These are phyloP conservation scores for Phytophthora cryptogea DNA, from an alignment of 352 stramenopile genomes.

Conservation along the genomic window DNA sequence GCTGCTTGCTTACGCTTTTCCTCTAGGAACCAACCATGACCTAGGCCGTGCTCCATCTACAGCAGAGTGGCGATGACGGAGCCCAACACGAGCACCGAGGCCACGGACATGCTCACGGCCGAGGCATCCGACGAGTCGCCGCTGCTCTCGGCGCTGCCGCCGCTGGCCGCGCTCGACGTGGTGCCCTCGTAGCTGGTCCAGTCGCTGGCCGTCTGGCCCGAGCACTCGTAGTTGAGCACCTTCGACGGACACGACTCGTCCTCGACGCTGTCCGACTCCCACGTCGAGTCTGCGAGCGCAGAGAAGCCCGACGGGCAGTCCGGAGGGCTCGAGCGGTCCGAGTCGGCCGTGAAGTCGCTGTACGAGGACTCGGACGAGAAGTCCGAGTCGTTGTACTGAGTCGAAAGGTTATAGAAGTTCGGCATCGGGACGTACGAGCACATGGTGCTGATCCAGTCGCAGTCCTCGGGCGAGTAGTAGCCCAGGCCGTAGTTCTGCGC, in stretches of 20 bases:
- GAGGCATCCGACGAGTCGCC: slow-evolving; percentile 27
- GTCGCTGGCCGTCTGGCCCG: slow-evolving; percentile 47
- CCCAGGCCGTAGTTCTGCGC: slow-evolving; percentile 81
- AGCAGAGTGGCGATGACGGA: slow-evolving; percentile 10
- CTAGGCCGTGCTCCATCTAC: slow-evolving; percentile 6
- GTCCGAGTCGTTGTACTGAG: slow-evolving; percentile 54
- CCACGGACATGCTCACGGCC: slow-evolving; percentile 13
- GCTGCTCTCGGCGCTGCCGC: slow-evolving; percentile 25
- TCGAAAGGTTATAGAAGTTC: slow-evolving; percentile 66
- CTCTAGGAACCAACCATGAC: neutral
- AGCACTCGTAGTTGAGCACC: slow-evolving; percentile 50
- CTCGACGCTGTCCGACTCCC: slow-evolving; percentile 37
- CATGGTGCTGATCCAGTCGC: slow-evolving; percentile 60
- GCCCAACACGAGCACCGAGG: slow-evolving; percentile 17
- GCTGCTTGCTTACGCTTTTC: slow-evolving; percentile 7
- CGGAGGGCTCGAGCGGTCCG: slow-evolving; percentile 21
- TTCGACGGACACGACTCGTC: slow-evolving; percentile 33
- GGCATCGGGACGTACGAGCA: slow-evolving; percentile 74
- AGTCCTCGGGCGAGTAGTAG: slow-evolving; percentile 73
- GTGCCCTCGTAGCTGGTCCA: slow-evolving; percentile 47
- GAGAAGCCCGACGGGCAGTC: slow-evolving; percentile 40
- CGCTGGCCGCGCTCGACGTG: slow-evolving; percentile 34
- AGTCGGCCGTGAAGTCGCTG: slow-evolving; percentile 36
- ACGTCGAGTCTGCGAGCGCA: slow-evolving; percentile 32
- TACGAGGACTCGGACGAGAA: slow-evolving; percentile 45